Evolutionary conservation across 305 asterid genomes (phyloP).

Genomic region (Salvia sclarea): DNA sequence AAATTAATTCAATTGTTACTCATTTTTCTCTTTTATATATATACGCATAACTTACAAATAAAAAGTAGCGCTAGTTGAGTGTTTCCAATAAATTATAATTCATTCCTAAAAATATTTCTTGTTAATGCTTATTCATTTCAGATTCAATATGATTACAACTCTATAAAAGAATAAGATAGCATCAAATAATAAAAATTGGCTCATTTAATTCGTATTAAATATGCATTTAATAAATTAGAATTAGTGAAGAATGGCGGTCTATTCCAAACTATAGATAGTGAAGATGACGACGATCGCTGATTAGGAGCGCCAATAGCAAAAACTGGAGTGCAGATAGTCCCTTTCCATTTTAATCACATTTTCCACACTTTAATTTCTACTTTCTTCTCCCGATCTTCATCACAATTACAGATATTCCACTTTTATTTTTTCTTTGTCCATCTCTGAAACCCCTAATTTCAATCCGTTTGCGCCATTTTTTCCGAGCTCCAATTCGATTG

Average conservation of each 20-base stretch:
- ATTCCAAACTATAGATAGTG: not conserved
- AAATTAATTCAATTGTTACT: too few relatives aligned
- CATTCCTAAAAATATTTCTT: too few relatives aligned
- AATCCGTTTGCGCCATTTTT: constrained; percentile 15
- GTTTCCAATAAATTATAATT: too few relatives aligned
- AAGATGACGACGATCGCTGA: not conserved
- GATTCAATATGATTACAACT: too few relatives aligned
- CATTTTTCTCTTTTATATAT: too few relatives aligned
- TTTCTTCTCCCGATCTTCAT: constrained; percentile 34
- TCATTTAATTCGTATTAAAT: not conserved
- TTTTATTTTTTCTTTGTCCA: not conserved
- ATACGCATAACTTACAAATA: too few relatives aligned
- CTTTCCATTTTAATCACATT: constrained; percentile 25
- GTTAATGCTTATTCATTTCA: too few relatives aligned
- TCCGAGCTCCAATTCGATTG: constrained; percentile 8
- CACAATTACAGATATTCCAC: constrained; percentile 24
- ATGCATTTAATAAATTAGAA: not conserved
- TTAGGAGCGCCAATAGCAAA: constrained; percentile 26
- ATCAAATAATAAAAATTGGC: not conserved
- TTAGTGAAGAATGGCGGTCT: constrained; percentile 9
- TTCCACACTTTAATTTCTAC: constrained; percentile 10
- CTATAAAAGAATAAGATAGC: too few relatives aligned
- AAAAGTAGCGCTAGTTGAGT: too few relatives aligned
- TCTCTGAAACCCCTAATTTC: constrained; percentile 34
- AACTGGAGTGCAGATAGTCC: constrained; percentile 15